Conservation (phyloP, 2,329 filamentous ascomycete species). For the Penicillium expansum region DNA sequence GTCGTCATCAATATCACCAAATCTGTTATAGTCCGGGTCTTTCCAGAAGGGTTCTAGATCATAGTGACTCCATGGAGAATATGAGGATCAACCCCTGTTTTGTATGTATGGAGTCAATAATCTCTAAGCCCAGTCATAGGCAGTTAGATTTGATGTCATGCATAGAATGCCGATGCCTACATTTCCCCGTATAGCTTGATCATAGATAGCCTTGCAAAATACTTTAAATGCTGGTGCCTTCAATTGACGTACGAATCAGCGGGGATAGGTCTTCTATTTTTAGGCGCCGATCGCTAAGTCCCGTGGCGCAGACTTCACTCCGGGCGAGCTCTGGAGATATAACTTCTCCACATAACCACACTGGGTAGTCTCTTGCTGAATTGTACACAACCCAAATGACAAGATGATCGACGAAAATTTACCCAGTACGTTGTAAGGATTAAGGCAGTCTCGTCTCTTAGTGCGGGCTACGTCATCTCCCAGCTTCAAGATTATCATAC, state of each 20-base stretch:
- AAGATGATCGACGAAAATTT: conserved; percentile 90
- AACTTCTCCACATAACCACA: conserved; percentile 1
- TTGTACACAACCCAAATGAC: background rate
- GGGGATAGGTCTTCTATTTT: conserved; percentile 19
- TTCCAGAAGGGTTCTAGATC: too few relatives aligned
- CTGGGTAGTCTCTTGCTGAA: background rate
- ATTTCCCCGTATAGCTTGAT: background rate
- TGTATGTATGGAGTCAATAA: too few relatives aligned
- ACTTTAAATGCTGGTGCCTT: conserved; percentile 3
- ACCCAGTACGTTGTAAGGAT: conserved; percentile 59
- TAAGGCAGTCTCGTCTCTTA: conserved; percentile 27
- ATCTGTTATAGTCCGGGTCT: too few relatives aligned
- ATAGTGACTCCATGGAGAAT: background rate
- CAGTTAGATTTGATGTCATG: background rate
- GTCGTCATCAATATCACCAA: too few relatives aligned
- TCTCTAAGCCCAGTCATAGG: background rate
- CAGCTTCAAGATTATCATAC: background rate
- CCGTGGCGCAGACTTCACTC: conserved; percentile 17
- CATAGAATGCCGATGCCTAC: background rate
- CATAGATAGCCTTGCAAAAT: background rate
- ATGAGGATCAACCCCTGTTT: background rate
- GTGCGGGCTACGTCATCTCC: conserved; percentile 16
- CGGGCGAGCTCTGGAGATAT: conserved; percentile 4
- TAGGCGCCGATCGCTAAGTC: conserved; percentile 22
- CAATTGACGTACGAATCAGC: too few relatives aligned